Evolutionary conservation across 1,284 basidiomycete genomes (phyloP), one percentile per base, ranked within the genome.

Genomic region (Ustilago hordei): DNA sequence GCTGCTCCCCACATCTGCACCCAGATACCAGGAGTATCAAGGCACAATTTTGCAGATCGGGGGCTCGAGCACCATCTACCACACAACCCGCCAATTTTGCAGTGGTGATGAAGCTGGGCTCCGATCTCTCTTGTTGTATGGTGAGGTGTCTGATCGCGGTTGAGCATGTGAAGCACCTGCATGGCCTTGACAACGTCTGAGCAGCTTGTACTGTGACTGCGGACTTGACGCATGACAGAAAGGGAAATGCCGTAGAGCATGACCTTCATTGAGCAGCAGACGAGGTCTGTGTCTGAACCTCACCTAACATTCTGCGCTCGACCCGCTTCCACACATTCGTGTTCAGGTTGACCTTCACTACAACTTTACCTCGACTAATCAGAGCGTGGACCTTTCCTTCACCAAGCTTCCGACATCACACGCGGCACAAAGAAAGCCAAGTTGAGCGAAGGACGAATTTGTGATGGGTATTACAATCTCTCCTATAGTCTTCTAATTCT

Each of bases 401-500:
- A n/a, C 11, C n/a, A 11, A 45, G 6, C 7, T n/a, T 19, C n/a
- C n/a, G 7, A 19, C 43, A 15, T 19, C 13, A 12, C 43, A 19
- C n/a, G 8, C 43, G 8, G 8, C n/a, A 45, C n/a, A 45, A 11
- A 45, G n/a, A 8, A 38, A 8, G 19, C n/a, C 43, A 19, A 45
- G 43, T 19, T 15, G 50, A 52, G 11, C 12, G 3, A n/a, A 31
- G 31, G 15, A 15, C 17, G 15, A 15, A 52, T 52, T 50, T 28
- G 48, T 52, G 36, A 9, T 19, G 43, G 43, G 43, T 45, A 45
- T 45, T 17, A 38, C 31, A 32, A n/a, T 31, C 9, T 17, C 15
- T 34, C 15, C 4, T n/a, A n/a, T 11, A 48, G 23, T 38, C 28
- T 12, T n/a, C 45, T 39, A 77, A 34, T 77, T 77, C 60, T 77